Base-by-base conservation (phyloP, 768 basidiomycete genomes). In the Boletus fagicola region DNA sequence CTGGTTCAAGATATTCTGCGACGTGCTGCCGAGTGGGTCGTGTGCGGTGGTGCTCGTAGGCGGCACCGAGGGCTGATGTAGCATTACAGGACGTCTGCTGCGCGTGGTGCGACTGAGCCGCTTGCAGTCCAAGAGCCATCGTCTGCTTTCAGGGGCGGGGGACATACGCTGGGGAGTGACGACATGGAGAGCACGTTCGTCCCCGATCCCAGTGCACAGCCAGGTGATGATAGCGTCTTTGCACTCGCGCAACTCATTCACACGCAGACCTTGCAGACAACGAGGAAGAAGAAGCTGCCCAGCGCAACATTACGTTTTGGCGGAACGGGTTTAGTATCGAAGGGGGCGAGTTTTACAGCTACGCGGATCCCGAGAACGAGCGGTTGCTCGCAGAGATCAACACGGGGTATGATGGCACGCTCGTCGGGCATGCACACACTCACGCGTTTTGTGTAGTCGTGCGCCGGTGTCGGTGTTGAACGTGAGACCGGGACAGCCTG, bases 291-390 rank as follows among this genome's bases (percentile, higher is more conserved):
- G 82, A 85, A 50, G 78, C 82, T 4, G 87, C 79, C 0, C 82
- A 86, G 48, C 85, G 96, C 10, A 80, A 83, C 54, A 76, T 98
- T 43, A 94, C 88, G 0, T 91, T 98, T 75, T 98, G 96, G 96
- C 81, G 86, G 40, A 83, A 98, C 58, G 97, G 97, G 0, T 98
- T 97, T 73, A 86, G 86, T 47, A 82, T 98, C 45, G 92, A 97
- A 66, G 92, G 94, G 60, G 92, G 94, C 6, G 86, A 87, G 31
- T 76, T 98, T 53, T 82, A 90, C 81, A 77, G 81, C 22, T 97
- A 97, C 68, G 88, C 90, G 55, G 85, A 94, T 59, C 90, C 92
- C 0, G 77, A 76, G 18, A 85, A 94, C 61, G 77, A 83, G 42
- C 79, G 80, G 52, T 72, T 93, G 12, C 76, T 98, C 8, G 77